Percentiles rank a stretch among this genome's conserved stretches.
Evolutionary conservation across 371 early-diverging fungal genomes (phyloP).

Genomic region (Rhizopus arrhizus): DNA sequence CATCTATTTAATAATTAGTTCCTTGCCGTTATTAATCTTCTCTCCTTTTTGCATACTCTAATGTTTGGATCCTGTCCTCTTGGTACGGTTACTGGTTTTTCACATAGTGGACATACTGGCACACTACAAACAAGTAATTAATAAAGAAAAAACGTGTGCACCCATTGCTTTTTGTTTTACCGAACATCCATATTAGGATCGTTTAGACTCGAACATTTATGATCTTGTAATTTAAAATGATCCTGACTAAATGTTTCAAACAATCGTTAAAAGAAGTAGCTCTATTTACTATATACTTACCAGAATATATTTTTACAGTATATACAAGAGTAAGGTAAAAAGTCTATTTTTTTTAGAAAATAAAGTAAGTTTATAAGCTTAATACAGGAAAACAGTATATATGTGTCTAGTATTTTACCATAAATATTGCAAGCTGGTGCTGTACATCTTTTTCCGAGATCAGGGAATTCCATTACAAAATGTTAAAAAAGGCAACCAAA

Average conservation of each 20-base stretch:
- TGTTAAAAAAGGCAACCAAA: background rate
- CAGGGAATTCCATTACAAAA: slow-evolving; percentile 54
- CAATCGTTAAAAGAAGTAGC: background rate
- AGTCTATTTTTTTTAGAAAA: slow-evolving; percentile 38
- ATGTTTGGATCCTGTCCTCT: slow-evolving; percentile 67
- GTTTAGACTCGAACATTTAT: slow-evolving; percentile 50
- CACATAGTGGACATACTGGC: slow-evolving; percentile 67
- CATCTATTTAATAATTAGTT: slow-evolving; percentile 32
- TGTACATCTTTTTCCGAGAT: slow-evolving; percentile 62
- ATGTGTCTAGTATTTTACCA: slow-evolving; percentile 24
- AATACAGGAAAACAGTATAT: background rate
- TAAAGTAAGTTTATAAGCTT: background rate
- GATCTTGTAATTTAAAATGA: slow-evolving; percentile 62
- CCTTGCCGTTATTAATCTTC: background rate
- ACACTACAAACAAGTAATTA: slow-evolving; percentile 35
- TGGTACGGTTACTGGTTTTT: slow-evolving; percentile 64
- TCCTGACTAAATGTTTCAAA: slow-evolving; percentile 46
- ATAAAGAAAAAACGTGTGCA: background rate
- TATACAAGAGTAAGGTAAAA: slow-evolving; percentile 61
- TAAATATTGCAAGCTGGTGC: slow-evolving; percentile 46
- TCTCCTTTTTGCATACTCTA: slow-evolving; percentile 30
- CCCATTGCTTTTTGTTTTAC: slow-evolving; percentile 15
- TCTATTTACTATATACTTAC: slow-evolving; percentile 27
- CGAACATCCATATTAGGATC: slow-evolving; percentile 55
- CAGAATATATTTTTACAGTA: slow-evolving; percentile 60